Conservation (phyloP, 2,329 filamentous ascomycete species). For the Venturia effusa region DNA sequence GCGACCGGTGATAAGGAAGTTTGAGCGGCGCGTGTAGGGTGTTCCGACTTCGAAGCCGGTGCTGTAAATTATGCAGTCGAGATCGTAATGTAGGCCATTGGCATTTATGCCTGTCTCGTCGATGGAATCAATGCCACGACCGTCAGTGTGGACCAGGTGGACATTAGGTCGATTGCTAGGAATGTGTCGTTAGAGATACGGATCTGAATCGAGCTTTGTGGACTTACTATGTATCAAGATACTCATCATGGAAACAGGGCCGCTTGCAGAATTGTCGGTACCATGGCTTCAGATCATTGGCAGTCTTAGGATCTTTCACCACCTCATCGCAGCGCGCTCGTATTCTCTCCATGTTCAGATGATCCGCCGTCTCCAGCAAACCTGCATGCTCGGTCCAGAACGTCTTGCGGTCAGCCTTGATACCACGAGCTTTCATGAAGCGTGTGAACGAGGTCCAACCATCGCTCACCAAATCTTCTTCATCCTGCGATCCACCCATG, state of each 20-base stretch:
- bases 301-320: constrained; percentile 43
- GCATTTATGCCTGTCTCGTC: constrained; percentile 35
- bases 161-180: constrained; percentile 46
- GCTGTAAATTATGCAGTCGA: constrained; percentile 32
- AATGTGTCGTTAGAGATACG: neutral
- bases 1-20: constrained; percentile 34
- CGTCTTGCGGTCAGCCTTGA: constrained; percentile 20
- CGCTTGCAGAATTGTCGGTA: constrained; percentile 55
- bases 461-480: constrained; percentile 37
- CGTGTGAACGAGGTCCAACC: constrained; percentile 30
- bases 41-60: constrained; percentile 28
- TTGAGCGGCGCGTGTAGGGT: constrained; percentile 21
- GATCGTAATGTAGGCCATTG: constrained; percentile 32
- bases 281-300: constrained; percentile 45
- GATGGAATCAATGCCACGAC: constrained; percentile 35
- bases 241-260: constrained; percentile 47
- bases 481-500: constrained; percentile 22
- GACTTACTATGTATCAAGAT: constrained; percentile 33
- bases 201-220: neutral
- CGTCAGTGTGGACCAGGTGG: constrained; percentile 45
- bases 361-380: constrained; percentile 16
- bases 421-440: neutral
- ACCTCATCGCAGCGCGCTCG: constrained; percentile 33
- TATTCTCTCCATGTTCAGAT: constrained; percentile 27
- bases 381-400: constrained; percentile 30